A percentile compares a stretch with the other conserved stretches of the same genome.
Evolutionary conservation across 1,284 basidiomycete genomes (phyloP).

Genomic region (Trichosporon sp.): DNA sequence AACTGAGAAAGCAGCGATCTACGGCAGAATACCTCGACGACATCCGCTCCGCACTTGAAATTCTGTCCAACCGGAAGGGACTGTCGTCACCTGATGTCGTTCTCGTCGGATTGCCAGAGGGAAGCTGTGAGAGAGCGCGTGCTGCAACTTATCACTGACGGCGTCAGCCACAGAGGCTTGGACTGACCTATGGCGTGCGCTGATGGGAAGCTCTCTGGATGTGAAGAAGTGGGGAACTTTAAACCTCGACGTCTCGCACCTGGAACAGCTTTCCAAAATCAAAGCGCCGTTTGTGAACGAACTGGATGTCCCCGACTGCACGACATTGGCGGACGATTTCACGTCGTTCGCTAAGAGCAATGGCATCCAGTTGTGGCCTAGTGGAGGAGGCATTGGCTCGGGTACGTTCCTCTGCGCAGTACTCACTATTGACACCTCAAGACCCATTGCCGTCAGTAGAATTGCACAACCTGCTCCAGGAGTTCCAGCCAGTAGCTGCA

Average conservation of each 20-base stretch:
- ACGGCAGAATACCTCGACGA: constrained; percentile 5
- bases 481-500: constrained; percentile 29
- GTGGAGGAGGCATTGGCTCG: constrained; percentile 42
- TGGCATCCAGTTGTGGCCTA: constrained; percentile 45
- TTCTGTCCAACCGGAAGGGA: constrained; percentile 28
- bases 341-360: constrained; percentile 33
- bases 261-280: constrained; percentile 19
- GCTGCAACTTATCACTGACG: constrained; percentile 12
- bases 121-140: constrained; percentile 15
- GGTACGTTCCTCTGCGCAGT: constrained; percentile 24
- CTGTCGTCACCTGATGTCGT: constrained; percentile 30
- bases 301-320: constrained; percentile 46
- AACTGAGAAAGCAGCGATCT: constrained; percentile 20
- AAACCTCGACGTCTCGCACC: constrained; percentile 27
- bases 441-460: constrained; percentile 44
- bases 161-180: not conserved
- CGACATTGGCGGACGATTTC: constrained; percentile 40
- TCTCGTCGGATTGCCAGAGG: constrained; percentile 30
- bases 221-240: constrained; percentile 38
- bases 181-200: constrained; percentile 6
- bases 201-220: not conserved
- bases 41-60: constrained; percentile 25
- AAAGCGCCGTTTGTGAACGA: constrained; percentile 32
- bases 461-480: constrained; percentile 44
- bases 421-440: constrained; percentile 13